Evolutionary conservation across 257 asterid genomes (phyloP), one percentile per base, ranked within the genome.

Genomic region (Plectranthus barbatus): DNA sequence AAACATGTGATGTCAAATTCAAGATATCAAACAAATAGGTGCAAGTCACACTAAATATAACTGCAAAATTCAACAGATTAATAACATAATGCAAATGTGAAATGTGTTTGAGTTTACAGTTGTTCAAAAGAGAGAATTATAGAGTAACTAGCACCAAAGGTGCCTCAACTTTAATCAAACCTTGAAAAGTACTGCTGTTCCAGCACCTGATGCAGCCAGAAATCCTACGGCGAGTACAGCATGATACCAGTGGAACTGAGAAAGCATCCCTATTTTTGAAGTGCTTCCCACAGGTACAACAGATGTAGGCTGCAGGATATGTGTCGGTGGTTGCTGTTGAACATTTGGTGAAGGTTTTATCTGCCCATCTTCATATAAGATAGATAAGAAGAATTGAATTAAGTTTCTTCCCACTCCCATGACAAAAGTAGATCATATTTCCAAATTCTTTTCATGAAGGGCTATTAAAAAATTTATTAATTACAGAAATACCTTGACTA

Each of bases 181-280:
- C 99, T 90, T 87, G 75, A 90, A 68, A 76, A 85, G 74, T 33
- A 90, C 80, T 40, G 83, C 87, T 47, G 96, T 81, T 74, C 97
- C 96, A 66, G 90, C 88, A 64, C 99, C 97, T 17, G 97, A 82
- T 64, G 60, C 85, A 69, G 92, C 90, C 64, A 93, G 76, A 58
- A 85, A 42, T 10, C 97, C 88, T 24, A 90, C 79, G 57, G 91
- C 96, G 75, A 85, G 68, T 77, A 93, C 52, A 64, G 83, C 95
- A 68, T 93, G 95, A 71, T 85, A 82, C 99, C 99, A 93, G 65
- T 68, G 91, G 77, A 90, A 85, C 19, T 67, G 80, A 64, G 86
- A 68, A 49, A 84, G 67, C 48, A 64, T 73, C 36, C 94, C 90
- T 60, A 64, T 40, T 70, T 67, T 87, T 26, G 83, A 70, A 67